These are phyloP conservation scores for Dioszegia aurantiaca DNA, from an alignment of 768 basidiomycete genomes.

Conservation along the genomic window DNA sequence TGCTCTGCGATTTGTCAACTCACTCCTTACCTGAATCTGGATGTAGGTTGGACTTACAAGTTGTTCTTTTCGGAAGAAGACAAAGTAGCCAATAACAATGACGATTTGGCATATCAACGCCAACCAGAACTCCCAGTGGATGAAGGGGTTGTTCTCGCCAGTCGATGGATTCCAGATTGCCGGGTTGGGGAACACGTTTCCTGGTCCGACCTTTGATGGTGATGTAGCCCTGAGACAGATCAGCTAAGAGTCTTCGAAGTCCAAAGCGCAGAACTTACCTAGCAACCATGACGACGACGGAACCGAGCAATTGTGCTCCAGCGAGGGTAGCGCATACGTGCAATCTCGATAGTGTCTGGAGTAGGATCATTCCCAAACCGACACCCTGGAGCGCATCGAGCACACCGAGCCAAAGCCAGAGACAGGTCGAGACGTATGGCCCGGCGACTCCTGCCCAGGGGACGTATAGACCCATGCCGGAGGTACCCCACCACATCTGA, in stretches of 20 bases:
- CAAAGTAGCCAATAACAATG: conserved; percentile 88
- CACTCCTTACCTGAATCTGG: neutral
- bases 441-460: conserved; percentile 85
- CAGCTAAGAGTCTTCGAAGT: neutral
- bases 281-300: conserved; percentile 86
- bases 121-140: conserved; percentile 71
- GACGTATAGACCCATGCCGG: conserved; percentile 84
- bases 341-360: conserved; percentile 77
- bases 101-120: conserved; percentile 61
- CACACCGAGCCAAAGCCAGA: conserved; percentile 96
- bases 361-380: conserved; percentile 58
- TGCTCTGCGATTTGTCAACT: conserved; percentile 21
- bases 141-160: conserved; percentile 46
- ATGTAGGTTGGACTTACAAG: conserved; percentile 52
- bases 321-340: conserved; percentile 92
- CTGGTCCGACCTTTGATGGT: conserved; percentile 64
- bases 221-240: conserved; percentile 29
- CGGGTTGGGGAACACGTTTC: conserved; percentile 84
- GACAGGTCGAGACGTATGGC: conserved; percentile 73
- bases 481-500: conserved; percentile 96
- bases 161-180: conserved; percentile 81
- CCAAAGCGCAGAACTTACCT: conserved; percentile 52
- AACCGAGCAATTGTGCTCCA: conserved; percentile 84
- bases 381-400: conserved; percentile 92
- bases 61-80: conserved; percentile 96